Evolutionary conservation across 345 rosid species (phyloP).

Genomic region (Stellera chamaejasme): DNA sequence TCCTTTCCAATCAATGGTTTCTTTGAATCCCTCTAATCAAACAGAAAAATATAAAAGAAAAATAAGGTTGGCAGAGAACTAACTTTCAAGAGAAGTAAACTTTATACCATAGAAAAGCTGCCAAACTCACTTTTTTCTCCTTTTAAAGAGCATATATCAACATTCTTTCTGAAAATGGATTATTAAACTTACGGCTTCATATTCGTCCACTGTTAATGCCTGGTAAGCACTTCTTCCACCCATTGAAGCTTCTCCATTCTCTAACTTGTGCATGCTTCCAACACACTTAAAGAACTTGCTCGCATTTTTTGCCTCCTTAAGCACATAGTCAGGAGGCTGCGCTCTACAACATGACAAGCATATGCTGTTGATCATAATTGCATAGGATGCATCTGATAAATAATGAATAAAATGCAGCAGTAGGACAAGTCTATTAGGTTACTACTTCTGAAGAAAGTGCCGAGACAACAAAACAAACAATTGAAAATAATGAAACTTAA

Average conservation of each 20-base stretch:
- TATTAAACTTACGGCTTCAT: slow-evolving; percentile 75
- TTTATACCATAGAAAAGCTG: background rate
- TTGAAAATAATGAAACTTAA: too few relatives aligned
- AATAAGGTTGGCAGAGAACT: slow-evolving; percentile 1
- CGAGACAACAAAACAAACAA: too few relatives aligned
- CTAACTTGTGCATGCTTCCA: slow-evolving; percentile 67
- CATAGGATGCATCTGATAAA: slow-evolving; percentile 8
- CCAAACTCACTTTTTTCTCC: background rate
- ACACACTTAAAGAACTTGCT: slow-evolving; percentile 90
- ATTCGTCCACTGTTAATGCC: slow-evolving; percentile 78
- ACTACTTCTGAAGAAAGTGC: too few relatives aligned
- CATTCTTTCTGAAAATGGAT: slow-evolving; percentile 3
- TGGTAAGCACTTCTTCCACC: slow-evolving; percentile 63
- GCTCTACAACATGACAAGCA: slow-evolving; percentile 47
- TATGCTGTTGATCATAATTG: slow-evolving; percentile 13
- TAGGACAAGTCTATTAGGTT: too few relatives aligned
- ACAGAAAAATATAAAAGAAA: slow-evolving; percentile 12
- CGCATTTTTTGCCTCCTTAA: slow-evolving; percentile 88
- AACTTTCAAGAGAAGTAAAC: background rate
- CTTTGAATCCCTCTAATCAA: slow-evolving; percentile 75
- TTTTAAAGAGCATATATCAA: slow-evolving; percentile 4
- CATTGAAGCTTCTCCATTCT: slow-evolving; percentile 41
- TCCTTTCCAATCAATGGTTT: slow-evolving; percentile 86
- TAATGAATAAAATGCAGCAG: too few relatives aligned
- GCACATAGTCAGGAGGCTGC: slow-evolving; percentile 94